These are phyloP conservation scores for Inga oerstediana DNA, from an alignment of 306 rosid species.

Conservation along the genomic window DNA sequence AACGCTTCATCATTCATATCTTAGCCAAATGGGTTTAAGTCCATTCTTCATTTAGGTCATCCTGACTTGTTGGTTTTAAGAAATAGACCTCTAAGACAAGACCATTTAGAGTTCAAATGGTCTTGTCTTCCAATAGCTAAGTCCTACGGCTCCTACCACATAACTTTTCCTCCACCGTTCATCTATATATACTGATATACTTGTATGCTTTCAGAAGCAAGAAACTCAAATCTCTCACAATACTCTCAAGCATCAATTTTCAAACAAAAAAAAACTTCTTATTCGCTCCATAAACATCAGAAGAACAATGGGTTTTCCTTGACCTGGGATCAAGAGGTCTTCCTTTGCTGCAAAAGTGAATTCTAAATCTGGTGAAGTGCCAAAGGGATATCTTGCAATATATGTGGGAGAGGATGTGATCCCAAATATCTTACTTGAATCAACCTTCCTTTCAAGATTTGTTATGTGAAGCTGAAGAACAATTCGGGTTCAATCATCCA, in stretches of 20 bases:
- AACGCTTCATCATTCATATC: not conserved
- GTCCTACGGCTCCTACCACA: too few relatives aligned
- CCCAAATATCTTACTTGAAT: not conserved
- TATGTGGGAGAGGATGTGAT: not conserved
- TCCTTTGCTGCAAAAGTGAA: slow-evolving; percentile 22
- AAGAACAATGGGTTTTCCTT: slow-evolving; percentile 24
- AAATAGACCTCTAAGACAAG: not conserved
- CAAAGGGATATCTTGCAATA: not conserved
- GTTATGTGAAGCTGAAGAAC: not conserved
- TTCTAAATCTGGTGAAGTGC: not conserved
- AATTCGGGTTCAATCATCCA: not conserved
- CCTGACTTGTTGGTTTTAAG: not conserved
- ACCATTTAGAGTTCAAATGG: not conserved
- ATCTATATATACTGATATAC: too few relatives aligned
- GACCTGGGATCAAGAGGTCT: slow-evolving; percentile 34
- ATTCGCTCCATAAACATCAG: not conserved
- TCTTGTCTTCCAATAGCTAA: not conserved
- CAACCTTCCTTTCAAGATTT: not conserved
- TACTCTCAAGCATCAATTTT: not conserved
- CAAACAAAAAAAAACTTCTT: not conserved
- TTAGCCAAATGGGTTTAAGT: not conserved
- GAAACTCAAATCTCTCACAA: not conserved
- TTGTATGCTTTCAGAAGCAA: too few relatives aligned
- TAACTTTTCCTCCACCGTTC: too few relatives aligned
- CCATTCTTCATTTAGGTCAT: not conserved